phyloP scores from a whole-genome alignment of 2,329 filamentous ascomycete genomes.

The Aspergillus felis region DNA sequence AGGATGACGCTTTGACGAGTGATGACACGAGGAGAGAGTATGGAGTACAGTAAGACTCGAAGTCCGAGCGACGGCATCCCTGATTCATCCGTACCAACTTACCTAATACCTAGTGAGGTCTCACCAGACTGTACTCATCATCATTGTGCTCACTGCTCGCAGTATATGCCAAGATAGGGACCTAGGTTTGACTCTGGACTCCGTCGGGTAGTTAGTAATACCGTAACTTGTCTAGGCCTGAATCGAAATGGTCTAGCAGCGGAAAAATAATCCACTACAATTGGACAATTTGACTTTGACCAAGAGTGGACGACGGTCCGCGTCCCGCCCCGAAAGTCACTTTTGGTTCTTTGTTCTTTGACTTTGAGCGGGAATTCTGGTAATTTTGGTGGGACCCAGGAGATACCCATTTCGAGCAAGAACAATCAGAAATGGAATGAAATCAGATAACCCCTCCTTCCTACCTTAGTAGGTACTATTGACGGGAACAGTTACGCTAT shows the following conservation, averaged over 20 bases:
- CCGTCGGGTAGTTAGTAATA: not conserved
- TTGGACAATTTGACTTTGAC: constrained; percentile 1
- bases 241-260: not conserved
- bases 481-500: not conserved
- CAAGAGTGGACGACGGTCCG: constrained; percentile 20
- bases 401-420: no score
- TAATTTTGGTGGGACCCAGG: not conserved
- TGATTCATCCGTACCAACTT: no score
- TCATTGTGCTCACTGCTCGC: not conserved
- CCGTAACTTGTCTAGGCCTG: not conserved
- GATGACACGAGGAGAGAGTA: no score
- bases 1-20: no score
- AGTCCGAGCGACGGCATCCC: no score
- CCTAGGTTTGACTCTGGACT: not conserved
- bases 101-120: no score
- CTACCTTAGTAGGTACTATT: not conserved
- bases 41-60: no score
- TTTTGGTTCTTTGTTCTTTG: constrained; percentile 1
- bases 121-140: not conserved
- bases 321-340: constrained; percentile 22
- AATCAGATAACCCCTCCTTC: not conserved
- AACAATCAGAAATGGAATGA: not conserved
- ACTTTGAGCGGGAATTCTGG: not conserved
- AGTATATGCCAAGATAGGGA: constrained; percentile 1
- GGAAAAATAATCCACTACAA: not conserved